Conservation (phyloP, 352 stramenopile genomes). For the Globisporangium emineosum region DNA sequence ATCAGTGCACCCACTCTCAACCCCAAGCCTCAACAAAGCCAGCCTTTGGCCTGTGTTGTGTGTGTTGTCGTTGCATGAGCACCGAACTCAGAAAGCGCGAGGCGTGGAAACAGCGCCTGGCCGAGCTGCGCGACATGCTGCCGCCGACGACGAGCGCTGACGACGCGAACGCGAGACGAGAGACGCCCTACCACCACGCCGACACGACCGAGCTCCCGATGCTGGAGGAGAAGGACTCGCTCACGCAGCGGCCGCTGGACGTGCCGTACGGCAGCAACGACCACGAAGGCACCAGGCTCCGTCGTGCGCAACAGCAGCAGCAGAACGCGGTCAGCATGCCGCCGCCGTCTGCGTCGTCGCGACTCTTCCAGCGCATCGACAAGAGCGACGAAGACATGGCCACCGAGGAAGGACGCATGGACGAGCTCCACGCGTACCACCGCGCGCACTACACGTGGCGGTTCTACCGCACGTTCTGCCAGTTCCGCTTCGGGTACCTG, state of each 20-base stretch:
- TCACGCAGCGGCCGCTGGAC: conserved; percentile 2
- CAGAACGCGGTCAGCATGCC: neutral
- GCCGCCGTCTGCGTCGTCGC: conserved; percentile 7
- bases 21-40: neutral
- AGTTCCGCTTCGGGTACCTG: conserved; percentile 76
- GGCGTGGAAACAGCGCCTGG: conserved; percentile 16
- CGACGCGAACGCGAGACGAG: conserved; percentile 5
- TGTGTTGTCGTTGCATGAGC: conserved; percentile 1
- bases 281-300: neutral
- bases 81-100: conserved; percentile 4
- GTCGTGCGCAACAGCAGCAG: neutral
- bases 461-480: conserved; percentile 71
- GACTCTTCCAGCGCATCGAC: conserved; percentile 18
- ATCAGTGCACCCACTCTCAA: neutral
- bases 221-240: conserved; percentile 17
- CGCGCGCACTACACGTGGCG: conserved; percentile 42
- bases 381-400: conserved; percentile 41
- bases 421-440: conserved; percentile 57
- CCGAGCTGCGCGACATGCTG: conserved; percentile 19
- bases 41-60: neutral
- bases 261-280: neutral
- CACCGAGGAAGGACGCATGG: conserved; percentile 44
- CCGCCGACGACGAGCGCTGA: conserved; percentile 1
- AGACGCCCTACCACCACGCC: conserved; percentile 5
- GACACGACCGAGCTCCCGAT: conserved; percentile 16